These are phyloP conservation scores for Creolimax fragrantissima DNA, from an alignment of 78 protist genomes.

Conservation along the genomic window DNA sequence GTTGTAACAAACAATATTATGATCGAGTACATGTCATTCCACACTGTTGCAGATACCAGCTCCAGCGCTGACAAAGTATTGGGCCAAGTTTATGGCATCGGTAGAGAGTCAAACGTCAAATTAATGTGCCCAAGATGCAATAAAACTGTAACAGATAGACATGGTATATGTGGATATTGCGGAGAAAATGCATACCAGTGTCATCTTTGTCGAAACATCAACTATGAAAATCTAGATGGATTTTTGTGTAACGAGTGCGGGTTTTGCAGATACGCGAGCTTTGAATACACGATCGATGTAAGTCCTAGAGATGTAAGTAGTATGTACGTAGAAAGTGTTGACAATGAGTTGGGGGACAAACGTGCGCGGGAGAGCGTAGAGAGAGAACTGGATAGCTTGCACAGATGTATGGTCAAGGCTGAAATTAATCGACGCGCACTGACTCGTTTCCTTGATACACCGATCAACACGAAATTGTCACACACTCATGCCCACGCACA, in stretches of 20 bases:
- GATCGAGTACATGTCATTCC: constrained; percentile 63
- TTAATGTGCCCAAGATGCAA: neutral
- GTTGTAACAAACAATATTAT: constrained; percentile 66
- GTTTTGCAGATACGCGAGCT: constrained; percentile 63
- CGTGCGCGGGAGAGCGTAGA: too few species aligned
- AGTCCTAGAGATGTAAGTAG: too few species aligned
- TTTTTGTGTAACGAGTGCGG: constrained; percentile 92
- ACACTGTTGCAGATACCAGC: constrained; percentile 46
- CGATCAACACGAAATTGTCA: too few species aligned
- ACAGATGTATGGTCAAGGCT: too few species aligned
- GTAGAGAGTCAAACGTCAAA: neutral
- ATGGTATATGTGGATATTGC: constrained; percentile 67
- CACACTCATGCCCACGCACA: too few species aligned
- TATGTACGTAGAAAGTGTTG: too few species aligned
- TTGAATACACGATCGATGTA: constrained; percentile 50
- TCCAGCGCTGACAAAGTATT: neutral
- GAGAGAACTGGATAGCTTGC: too few species aligned
- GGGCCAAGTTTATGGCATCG: neutral
- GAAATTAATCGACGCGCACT: too few species aligned
- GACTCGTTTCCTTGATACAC: too few species aligned
- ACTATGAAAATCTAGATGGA: constrained; percentile 81
- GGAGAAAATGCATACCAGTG: constrained; percentile 91
- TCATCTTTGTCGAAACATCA: constrained; percentile 88
- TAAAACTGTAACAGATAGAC: neutral
- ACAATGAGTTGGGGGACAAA: too few species aligned